Percentiles rank a stretch among this genome's conserved stretches.
These are phyloP conservation scores for Paraconiothyrium brasiliense DNA, from an alignment of 2,329 filamentous ascomycete genomes.

Conservation along the genomic window DNA sequence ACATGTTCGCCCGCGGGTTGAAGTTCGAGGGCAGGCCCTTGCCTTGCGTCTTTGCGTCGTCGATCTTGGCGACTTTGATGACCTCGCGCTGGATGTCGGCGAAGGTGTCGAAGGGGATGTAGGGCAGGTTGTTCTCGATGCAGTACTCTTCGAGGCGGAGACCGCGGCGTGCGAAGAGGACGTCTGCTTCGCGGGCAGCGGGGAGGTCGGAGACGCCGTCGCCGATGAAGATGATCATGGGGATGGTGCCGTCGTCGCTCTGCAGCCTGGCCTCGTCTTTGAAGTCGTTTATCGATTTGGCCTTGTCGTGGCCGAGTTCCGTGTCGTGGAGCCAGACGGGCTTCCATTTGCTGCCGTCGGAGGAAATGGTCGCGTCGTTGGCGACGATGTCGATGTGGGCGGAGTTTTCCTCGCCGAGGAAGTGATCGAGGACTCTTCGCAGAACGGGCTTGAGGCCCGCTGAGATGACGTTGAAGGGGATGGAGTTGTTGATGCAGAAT, in stretches of 20 bases:
- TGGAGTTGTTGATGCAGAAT: slow-evolving; percentile 69
- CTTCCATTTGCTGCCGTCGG: slow-evolving; percentile 68
- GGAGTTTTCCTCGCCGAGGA: slow-evolving; percentile 69
- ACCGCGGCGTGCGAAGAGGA: slow-evolving; percentile 73
- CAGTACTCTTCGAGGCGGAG: slow-evolving; percentile 73
- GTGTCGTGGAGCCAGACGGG: slow-evolving; percentile 73
- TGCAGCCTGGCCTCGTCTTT: slow-evolving; percentile 63
- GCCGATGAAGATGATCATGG: slow-evolving; percentile 74
- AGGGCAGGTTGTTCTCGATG: slow-evolving; percentile 66
- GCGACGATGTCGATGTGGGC: slow-evolving; percentile 72
- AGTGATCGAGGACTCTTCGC: slow-evolving; percentile 68
- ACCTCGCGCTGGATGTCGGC: slow-evolving; percentile 71
- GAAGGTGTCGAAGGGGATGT: slow-evolving; percentile 72
- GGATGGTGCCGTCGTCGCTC: slow-evolving; percentile 69
- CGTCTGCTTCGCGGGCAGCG: slow-evolving; percentile 71
- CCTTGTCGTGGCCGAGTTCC: slow-evolving; percentile 73
- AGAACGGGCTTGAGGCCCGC: slow-evolving; percentile 73
- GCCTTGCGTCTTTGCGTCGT: slow-evolving; percentile 69
- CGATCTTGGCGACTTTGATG: slow-evolving; percentile 65
- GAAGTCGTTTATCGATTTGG: slow-evolving; percentile 69
- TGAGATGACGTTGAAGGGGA: slow-evolving; percentile 75
- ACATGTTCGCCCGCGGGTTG: slow-evolving; percentile 75
- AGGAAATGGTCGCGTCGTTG: slow-evolving; percentile 69
- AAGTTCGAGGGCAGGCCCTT: slow-evolving; percentile 68
- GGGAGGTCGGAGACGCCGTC: slow-evolving; percentile 75